Percentiles rank a stretch among this genome's conserved stretches.
These are phyloP conservation scores for Cenchrus americanus DNA, from an alignment of 176 grass and related monocot genomes.

Conservation along the genomic window DNA sequence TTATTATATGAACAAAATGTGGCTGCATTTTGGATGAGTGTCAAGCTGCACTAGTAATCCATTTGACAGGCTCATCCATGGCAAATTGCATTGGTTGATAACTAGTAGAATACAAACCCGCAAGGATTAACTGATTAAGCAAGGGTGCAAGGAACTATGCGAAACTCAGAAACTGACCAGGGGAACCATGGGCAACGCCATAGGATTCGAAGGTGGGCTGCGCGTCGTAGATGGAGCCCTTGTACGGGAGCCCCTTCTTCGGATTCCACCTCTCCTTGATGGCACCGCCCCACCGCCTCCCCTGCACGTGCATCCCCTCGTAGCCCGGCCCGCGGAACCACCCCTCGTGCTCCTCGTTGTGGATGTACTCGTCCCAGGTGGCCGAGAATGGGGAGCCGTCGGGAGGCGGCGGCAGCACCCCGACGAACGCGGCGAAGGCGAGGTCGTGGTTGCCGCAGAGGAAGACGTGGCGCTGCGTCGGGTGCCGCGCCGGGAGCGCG, in stretches of 20 bases:
- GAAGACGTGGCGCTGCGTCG: conserved; percentile 79
- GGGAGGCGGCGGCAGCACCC: conserved; percentile 65
- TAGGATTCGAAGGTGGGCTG: conserved; percentile 90
- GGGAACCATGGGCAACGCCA: conserved; percentile 74
- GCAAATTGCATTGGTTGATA: conserved; percentile 1
- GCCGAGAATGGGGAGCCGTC: conserved; percentile 63
- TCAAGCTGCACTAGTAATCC: not conserved
- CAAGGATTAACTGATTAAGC: not conserved
- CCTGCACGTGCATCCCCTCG: conserved; percentile 82
- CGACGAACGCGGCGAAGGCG: conserved; percentile 89
- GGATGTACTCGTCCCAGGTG: conserved; percentile 77
- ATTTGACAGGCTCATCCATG: not conserved
- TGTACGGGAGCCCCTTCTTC: conserved; percentile 63
- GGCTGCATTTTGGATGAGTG: not conserved
- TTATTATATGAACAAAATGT: not conserved
- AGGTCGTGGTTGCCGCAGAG: conserved; percentile 97
- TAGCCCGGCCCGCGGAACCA: conserved; percentile 80
- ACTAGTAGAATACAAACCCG: not conserved
- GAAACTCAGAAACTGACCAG: conserved; percentile 43
- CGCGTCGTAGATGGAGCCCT: conserved; percentile 84
- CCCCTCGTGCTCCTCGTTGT: conserved; percentile 71
- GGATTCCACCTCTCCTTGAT: conserved; percentile 66
- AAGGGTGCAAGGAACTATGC: not conserved
- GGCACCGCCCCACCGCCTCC: conserved; percentile 75
- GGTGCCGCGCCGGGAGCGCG: conserved; percentile 58